Conservation (phyloP, 1,139 yeast species). For the Hansenula sp. region DNA sequence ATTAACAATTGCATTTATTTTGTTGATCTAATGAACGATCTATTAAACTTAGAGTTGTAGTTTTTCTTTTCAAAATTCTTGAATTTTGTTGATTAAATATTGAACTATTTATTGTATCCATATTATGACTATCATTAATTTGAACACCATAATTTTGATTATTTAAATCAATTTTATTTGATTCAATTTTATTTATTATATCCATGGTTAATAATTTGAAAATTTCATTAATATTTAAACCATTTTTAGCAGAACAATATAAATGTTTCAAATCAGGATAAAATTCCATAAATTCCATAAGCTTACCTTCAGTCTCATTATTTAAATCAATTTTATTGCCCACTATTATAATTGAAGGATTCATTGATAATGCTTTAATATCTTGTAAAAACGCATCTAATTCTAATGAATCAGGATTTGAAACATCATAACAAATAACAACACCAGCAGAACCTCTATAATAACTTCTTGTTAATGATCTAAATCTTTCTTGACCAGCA, state of each 20-base stretch:
- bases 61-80: neutral
- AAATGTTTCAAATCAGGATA: no score
- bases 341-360: conserved; percentile 38
- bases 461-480: conserved; percentile 71
- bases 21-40: conserved; percentile 1
- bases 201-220: conserved; percentile 40
- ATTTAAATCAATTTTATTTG: conserved; percentile 41
- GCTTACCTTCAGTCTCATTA: conserved; percentile 21
- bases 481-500: conserved; percentile 75
- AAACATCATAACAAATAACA: conserved; percentile 65
- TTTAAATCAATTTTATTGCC: conserved; percentile 42
- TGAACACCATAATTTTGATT: conserved; percentile 39
- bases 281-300: no score
- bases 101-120: conserved; percentile 13
- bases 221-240: conserved; percentile 57
- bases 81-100: neutral
- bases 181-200: conserved; percentile 38
- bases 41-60: neutral
- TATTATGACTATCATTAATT: conserved; percentile 31
- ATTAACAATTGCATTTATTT: conserved; percentile 1
- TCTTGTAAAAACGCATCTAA: conserved; percentile 43
- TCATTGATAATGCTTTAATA: conserved; percentile 39
- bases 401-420: conserved; percentile 46
- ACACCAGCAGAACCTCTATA: conserved; percentile 83
- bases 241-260: conserved; percentile 47